Evolutionary conservation across 2,329 filamentous ascomycete species (phyloP), one percentile per base, ranked within the genome.

Genomic region (Amphichorda felina): DNA sequence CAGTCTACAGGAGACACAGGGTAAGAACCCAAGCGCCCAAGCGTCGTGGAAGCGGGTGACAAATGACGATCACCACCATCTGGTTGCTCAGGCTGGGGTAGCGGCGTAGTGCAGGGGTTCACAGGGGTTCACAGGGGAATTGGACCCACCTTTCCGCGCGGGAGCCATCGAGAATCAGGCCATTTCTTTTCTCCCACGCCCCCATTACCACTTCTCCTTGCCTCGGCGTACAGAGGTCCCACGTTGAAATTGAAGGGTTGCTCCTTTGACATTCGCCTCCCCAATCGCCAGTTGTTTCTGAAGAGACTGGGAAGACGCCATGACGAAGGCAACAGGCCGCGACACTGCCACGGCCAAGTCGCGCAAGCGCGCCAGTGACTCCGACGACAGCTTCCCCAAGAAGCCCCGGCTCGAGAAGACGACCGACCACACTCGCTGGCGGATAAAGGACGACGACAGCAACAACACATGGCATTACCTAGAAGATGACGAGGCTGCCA

Each of bases 381-480:
- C 50, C 31, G 45, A 48, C 28, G 53, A 57, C 30, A 45, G 48
- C 24, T 59, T 50, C 39, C 56, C 61, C 24, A 72, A 71, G 45
- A 60, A 56, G 33, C 64, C 64, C 22, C 64, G 55, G 41, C 54
- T 75, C 33, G 59, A 58, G 31, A 60, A 66, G 27, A 75, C 72
- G 50, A 95, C 87, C 4, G 89, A 98, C 57, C 74, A 75, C 44
- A 72, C 75, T 7, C 70, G 82, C 57, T 98, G 91, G 91, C 75
- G 91, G 41, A 61, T 96, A 53, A 72, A 76, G 41, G 81, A 93
- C 50, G 84, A 94, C 40, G 71, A 75, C 35, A 89, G 91, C 33
- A 72, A 83, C 37, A 87, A 95, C 49, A 94, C 85, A 34, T 98
- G 91, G 91, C 83, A 91, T 50, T 98, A 96, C 53, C 64, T 98